Evolutionary conservation across 225 moss, liverwort and hornwort species (phyloP), one percentile per base, ranked within the genome.

Genomic region (Anthoceros angustus): DNA sequence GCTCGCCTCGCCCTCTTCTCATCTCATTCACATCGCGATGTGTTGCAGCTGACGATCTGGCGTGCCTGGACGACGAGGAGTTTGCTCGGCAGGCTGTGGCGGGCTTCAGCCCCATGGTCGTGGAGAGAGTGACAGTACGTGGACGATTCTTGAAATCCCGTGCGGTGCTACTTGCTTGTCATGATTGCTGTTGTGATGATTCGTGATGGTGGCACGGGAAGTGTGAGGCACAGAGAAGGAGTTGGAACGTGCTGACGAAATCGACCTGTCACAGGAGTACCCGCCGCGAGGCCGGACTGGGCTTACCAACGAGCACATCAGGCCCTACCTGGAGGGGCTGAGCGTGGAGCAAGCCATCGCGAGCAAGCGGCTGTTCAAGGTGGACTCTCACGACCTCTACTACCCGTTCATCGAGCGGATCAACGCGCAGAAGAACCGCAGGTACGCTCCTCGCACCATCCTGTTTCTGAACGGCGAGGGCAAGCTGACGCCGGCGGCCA

Each of bases 391-490:
- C 42, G 85, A 87, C 39, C 68, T 74, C 7, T 80, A 66, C 68
- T 73, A 85, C 65, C 87, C 87, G 1, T 85, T 78, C 20, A 69
- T 85, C n/a, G 74, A 70, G 64, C 70, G 72, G 48, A 85, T 87
- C 67, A 87, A 85, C 74, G 64, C 72, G 40, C 72, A 67, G 39
- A 75, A 78, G 18, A 39, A 40, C 50, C 71, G 79, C 70, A 82
- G 75, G 8, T 85, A 87, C 16, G 87, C 80, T 21, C 70, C 85
- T 55, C 80, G 85, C 25, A 80, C 84, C 38, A 43, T 87, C 32
- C 64, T 87, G 62, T 87, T 85, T 42, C 70, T 82, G 43, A 78
- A 76, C 39, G 77, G 70, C 32, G 82, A 84, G 12, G 78, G 75
- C 60, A 77, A 63, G n/a, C 70, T 87, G 61, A 74, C 71, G 40